Base-by-base conservation (phyloP, 768 basidiomycete species). In the Boletus barrowsii region DNA sequence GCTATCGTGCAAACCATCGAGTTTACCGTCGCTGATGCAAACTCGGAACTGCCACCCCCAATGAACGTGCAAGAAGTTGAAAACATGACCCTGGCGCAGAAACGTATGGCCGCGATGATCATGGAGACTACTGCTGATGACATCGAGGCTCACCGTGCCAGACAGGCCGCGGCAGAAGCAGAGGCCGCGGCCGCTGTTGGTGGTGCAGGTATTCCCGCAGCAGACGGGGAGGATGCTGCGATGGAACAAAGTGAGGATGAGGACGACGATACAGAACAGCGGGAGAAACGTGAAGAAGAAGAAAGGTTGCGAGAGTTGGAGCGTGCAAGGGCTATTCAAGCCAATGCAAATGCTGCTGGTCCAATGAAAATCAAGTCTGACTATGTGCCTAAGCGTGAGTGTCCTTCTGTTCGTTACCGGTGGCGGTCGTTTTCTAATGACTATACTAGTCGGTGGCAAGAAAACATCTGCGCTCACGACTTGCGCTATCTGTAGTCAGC, bases 1-100 rank as follows among this genome's bases (percentile, higher is more conserved):
- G 93, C 94, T 39, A 92, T 97, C 52, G 97, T 98, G 7, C 93
- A 98, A 68, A 97, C 94, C 18, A 94, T 97, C 62, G 97, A 99
- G 67, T 99, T 98, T 67, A 98, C 97, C 15, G 83, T 85, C 33
- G 90, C 89, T 9, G 97, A 99, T 68, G 86, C 91, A 51, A 84
- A 85, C 39, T 84, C 90, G 11, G 95, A 98, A 65, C 78, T 99
- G 24, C 97, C 96, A 11, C 86, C 91, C n/a, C 97, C 97, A 0
- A 98, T 97, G 88, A 94, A 83, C 61, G 83, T 97, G 17, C 86
- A 92, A 62, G 93, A 97, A 67, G 86, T 99, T 11, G 91, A 96
- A 74, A 93, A 84, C 64, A 97, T 98, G 93, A 94, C 93, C 3
- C 75, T 98, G 29, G 90, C 93, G 3, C 94, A 99, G 78, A 98